Conservation (phyloP, 1,284 basidiomycete genomes). For the Fomitopsis palustris region DNA sequence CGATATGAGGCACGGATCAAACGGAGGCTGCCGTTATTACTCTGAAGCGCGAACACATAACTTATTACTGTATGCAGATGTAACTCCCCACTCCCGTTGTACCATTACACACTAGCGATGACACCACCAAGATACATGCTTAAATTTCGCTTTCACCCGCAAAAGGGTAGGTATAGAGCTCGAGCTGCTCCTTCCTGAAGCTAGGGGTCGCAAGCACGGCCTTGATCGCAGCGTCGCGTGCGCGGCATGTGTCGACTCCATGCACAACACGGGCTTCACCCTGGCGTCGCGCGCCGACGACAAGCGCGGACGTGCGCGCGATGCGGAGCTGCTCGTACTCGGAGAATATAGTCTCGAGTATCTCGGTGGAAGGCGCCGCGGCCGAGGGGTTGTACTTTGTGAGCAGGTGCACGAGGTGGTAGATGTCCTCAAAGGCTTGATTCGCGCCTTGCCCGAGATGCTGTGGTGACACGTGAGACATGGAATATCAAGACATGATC, state of each 20-base stretch:
- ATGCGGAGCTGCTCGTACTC: conserved; percentile 32
- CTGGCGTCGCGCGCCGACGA: conserved; percentile 33
- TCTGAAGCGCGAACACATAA: background rate
- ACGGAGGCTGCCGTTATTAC: background rate
- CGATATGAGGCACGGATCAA: background rate
- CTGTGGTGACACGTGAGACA: conserved; percentile 21
- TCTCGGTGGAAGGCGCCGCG: conserved; percentile 25
- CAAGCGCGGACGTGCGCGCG: conserved; percentile 30
- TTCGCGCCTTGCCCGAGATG: conserved; percentile 50
- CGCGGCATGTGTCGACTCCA: conserved; percentile 31
- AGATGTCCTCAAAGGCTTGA: conserved; percentile 44
- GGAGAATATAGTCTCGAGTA: conserved; percentile 30
- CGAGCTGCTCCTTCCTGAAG: background rate
- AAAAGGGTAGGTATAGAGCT: background rate
- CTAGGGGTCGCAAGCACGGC: background rate
- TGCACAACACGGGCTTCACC: conserved; percentile 36
- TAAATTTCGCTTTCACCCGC: background rate
- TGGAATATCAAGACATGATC: background rate
- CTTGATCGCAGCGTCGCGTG: conserved; percentile 6
- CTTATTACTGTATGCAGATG: background rate
- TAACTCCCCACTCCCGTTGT: background rate
- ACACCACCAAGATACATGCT: background rate
- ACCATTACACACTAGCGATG: background rate
- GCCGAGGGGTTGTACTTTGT: conserved; percentile 30
- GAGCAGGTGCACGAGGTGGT: conserved; percentile 36